Evolutionary conservation across 2,329 filamentous ascomycete genomes (phyloP), one percentile per base, ranked within the genome.

Genomic region (Aureobasidium vineae): DNA sequence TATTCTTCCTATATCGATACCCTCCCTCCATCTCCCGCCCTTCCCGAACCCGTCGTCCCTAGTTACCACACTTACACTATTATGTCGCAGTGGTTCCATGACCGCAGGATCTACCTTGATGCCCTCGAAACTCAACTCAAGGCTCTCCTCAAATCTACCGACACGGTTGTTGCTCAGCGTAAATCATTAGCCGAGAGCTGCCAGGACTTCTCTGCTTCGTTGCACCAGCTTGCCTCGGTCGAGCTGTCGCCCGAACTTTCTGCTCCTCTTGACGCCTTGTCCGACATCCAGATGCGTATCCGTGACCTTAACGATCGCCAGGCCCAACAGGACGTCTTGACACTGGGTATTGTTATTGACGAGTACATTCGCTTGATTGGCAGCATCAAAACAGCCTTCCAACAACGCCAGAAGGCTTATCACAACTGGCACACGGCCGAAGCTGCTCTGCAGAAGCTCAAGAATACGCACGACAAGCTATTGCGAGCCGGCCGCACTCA

Each of bases 331-430:
- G 95, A 99, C 75, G 89, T 98, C 38, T 84, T 99, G 61, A 99
- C 95, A 0, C 88, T 99, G 70, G 95, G 95, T 43, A 98, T 98
- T 74, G 96, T 96, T 50, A 93, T 99, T 69, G 95, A 99, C 70
- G 95, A 99, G 79, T 99, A 99, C 79, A 96, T 99, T 72, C 91
- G 95, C 5, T 80, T 99, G 50, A 98, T 99, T 72, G 92, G 92
- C 38, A 96, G 91, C 65, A 91, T 98, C 68, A 99, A 99, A 82
- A 91, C 90, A 69, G 91, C 95, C 0, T 99, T 99, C 75, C 81
- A 85, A 41, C 93, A 97, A 77, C 88, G 95, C 66, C 95, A 99
- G 77, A 97, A 97, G 77, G 91, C 93, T 1, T 99, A 95, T 75
- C 91, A 98, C 76, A 88, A 90, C 50, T 99, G 95, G 94, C 93